Conservation (phyloP, 441 rosid genomes). For the Aquilaria agallochum region DNA sequence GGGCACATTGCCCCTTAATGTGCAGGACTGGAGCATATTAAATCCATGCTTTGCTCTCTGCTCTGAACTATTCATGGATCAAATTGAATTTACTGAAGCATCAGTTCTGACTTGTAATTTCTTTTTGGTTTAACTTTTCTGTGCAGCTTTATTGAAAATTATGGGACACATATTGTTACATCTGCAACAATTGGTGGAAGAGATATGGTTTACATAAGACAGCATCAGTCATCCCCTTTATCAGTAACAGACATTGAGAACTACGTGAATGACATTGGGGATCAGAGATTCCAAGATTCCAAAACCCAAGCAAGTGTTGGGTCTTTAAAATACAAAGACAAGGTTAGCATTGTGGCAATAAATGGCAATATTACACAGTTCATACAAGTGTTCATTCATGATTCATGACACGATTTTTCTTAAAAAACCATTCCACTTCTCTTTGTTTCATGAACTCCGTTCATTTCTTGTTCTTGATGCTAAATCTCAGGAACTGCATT, state of each 20-base stretch:
- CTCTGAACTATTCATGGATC: constrained; percentile 3
- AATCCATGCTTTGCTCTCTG: not conserved
- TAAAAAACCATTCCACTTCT: not conserved
- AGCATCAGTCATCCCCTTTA: constrained; percentile 68
- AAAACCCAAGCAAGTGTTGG: constrained; percentile 45
- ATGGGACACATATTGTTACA: constrained; percentile 78
- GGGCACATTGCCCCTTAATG: too few relatives aligned
- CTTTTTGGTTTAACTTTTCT: constrained; percentile 12
- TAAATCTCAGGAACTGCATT: not conserved
- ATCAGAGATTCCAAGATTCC: constrained; percentile 49
- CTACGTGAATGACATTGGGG: constrained; percentile 55
- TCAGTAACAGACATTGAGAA: constrained; percentile 51
- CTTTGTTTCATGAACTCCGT: not conserved
- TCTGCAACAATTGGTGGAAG: constrained; percentile 76
- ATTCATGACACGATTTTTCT: not conserved
- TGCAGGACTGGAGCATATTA: not conserved
- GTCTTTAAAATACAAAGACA: constrained; percentile 66
- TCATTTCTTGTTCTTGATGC: not conserved
- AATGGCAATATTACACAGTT: too few relatives aligned
- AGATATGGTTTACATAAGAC: constrained; percentile 70
- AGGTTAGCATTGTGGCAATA: constrained; percentile 41
- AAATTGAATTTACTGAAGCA: not conserved
- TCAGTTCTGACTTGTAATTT: constrained; percentile 15
- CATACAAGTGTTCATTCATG: not conserved
- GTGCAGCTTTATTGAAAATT: constrained; percentile 71